A percentile compares a stretch with the other conserved stretches of the same genome.
Evolutionary conservation across 768 basidiomycete species (phyloP).

Genomic region (Suillus alpinus): DNA sequence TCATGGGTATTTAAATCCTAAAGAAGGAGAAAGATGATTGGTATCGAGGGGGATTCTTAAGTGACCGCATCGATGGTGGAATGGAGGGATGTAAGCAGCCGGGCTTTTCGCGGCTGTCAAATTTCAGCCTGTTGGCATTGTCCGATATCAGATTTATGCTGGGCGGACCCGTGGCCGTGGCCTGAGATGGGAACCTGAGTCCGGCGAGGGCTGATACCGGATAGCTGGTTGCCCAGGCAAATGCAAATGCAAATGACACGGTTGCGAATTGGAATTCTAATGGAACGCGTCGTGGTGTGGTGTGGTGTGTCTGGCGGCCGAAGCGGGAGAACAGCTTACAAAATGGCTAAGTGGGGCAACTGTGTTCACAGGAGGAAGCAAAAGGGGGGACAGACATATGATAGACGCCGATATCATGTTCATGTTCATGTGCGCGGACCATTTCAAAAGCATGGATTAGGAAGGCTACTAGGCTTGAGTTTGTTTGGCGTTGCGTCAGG

Average conservation of each 20-base stretch:
- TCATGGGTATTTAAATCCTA: slow-evolving; percentile 7
- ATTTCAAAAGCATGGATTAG: background rate
- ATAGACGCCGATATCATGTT: background rate
- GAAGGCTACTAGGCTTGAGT: background rate
- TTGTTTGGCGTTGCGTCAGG: background rate
- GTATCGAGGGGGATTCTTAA: slow-evolving; percentile 6
- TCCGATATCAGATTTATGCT: background rate
- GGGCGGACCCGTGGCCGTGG: background rate
- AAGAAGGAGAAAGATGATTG: background rate
- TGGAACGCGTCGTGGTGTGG: background rate
- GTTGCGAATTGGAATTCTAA: background rate
- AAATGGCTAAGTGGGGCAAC: background rate
- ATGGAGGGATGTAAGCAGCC: slow-evolving; percentile 6
- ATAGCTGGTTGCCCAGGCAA: slow-evolving; percentile 1
- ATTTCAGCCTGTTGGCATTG: background rate
- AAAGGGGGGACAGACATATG: background rate
- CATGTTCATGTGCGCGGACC: no score
- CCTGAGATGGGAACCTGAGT: background rate
- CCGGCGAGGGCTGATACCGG: slow-evolving; percentile 3
- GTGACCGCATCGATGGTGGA: background rate
- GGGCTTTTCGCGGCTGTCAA: slow-evolving; percentile 9
- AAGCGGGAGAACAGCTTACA: background rate
- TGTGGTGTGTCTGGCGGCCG: slow-evolving; percentile 2
- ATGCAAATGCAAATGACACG: background rate
- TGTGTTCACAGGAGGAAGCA: slow-evolving; percentile 1